Evolutionary conservation across 2,329 filamentous ascomycete species (phyloP).

Genomic region (Aspergillus jensenii): DNA sequence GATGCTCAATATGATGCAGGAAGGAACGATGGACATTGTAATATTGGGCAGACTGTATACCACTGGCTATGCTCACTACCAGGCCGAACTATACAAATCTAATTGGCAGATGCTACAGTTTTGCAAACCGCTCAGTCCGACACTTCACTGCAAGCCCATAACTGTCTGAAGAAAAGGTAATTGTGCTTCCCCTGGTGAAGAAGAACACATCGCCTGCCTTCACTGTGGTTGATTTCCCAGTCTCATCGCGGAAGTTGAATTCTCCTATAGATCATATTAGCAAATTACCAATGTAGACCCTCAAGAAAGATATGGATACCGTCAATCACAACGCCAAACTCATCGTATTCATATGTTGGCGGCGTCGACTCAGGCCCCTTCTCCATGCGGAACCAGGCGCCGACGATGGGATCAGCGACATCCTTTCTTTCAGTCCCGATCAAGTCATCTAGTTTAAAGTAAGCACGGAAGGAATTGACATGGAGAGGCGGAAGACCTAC

Average conservation of each 20-base stretch:
- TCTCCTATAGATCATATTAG: neutral
- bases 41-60: too few relatives aligned
- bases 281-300: neutral
- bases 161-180: neutral
- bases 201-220: neutral
- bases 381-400: constrained; percentile 19
- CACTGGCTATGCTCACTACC: too few relatives aligned
- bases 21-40: too few relatives aligned
- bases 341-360: constrained; percentile 18
- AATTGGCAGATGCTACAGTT: neutral
- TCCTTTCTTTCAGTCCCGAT: neutral
- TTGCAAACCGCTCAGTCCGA: neutral
- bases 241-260: neutral
- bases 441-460: neutral
- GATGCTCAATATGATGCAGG: too few relatives aligned
- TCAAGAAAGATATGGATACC: neutral
- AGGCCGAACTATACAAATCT: too few relatives aligned
- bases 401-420: constrained; percentile 9
- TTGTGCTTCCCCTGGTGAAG: neutral
- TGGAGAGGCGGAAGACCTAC: neutral
- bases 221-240: neutral
- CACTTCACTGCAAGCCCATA: neutral
- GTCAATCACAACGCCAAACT: constrained; percentile 18
- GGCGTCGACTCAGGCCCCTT: constrained; percentile 15
- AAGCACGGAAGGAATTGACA: too few relatives aligned